Base-by-base conservation (phyloP, 1,284 basidiomycete species). In the Cutaneotrichosporon sp. region DNA sequence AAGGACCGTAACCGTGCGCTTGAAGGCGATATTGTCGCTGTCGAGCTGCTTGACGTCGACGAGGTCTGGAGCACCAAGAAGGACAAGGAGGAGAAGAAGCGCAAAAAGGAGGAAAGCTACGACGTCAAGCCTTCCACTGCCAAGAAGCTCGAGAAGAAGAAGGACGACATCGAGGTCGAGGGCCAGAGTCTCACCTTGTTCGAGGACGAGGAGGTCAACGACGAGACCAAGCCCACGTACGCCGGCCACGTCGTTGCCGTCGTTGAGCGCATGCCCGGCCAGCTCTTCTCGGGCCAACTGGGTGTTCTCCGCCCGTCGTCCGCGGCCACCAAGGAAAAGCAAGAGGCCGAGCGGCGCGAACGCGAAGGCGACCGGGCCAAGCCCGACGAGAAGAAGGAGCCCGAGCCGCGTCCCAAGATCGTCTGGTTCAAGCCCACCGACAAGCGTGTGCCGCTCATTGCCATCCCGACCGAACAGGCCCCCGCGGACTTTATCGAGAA, bases 351-450 rank as follows among this genome's bases (percentile, higher is more conserved):
- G 75, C 84, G 94, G 42, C 85, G 91, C 51, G 91, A 97, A 75
- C 86, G 96, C 46, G 94, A 97, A 71, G 92, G 92, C 48, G 90
- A 93, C 69, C 53, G 50, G 44, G 22, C 36, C 18, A 49, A 40
- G 42, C 69, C 70, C n/a, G 88, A 84, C 33, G 86, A 87, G 55
- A 86, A 38, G 81, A 85, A 59, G 83, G 57, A 85, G 8, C 83
- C 87, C 45, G 88, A 91, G 74, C 68, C 72, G 36, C 86, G 93
- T 40, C 96, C 94, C 62, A 98, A 97, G 81, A 99, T 99, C 65
- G 92, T 98, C 49, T 99, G 96, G 96, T 97, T 98, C 82, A 94
- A 97, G 76, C 96, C 96, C 2, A 97, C 94, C 35, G 93, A 97
- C 80, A 99, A 99, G 78, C 88, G 96, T 59, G 96, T 98, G 5